These are phyloP conservation scores for Blumeria hordei DNA, from an alignment of 2,329 filamentous ascomycete genomes.

Conservation along the genomic window DNA sequence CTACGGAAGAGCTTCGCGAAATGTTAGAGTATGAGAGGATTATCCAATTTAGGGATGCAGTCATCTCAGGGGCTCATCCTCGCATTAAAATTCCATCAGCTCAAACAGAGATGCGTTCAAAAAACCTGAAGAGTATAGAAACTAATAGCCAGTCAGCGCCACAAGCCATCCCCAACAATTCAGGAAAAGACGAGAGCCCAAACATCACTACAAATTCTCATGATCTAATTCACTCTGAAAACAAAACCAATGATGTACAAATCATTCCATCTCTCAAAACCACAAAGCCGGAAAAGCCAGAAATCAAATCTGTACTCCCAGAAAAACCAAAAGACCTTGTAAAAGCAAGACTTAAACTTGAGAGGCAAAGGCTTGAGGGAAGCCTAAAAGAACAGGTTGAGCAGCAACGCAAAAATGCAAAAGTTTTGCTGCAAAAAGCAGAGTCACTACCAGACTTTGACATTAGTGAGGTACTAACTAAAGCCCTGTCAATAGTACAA, in stretches of 20 bases:
- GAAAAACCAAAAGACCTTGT: conserved; percentile 70
- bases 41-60: conserved; percentile 52
- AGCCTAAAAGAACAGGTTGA: conserved; percentile 55
- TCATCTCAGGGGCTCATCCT: conserved; percentile 54
- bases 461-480: conserved; percentile 46
- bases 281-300: conserved; percentile 26
- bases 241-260: conserved; percentile 10
- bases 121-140: too few species aligned
- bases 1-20: conserved; percentile 28
- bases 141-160: not conserved
- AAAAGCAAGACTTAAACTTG: conserved; percentile 56
- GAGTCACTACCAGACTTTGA: conserved; percentile 40
- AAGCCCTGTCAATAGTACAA: conserved; percentile 45
- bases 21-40: conserved; percentile 57
- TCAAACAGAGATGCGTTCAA: not conserved
- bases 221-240: conserved; percentile 8
- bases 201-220: conserved; percentile 5
- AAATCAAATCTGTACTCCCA: conserved; percentile 62
- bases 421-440: conserved; percentile 19
- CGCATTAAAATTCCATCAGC: conserved; percentile 27
- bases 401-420: conserved; percentile 24
- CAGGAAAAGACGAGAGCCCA: not conserved
- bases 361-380: conserved; percentile 61
- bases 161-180: not conserved
- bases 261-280: conserved; percentile 14